Evolutionary conservation across 1,284 basidiomycete genomes (phyloP), one percentile per base, ranked within the genome.

Genomic region (Gymnopus androsaceus): DNA sequence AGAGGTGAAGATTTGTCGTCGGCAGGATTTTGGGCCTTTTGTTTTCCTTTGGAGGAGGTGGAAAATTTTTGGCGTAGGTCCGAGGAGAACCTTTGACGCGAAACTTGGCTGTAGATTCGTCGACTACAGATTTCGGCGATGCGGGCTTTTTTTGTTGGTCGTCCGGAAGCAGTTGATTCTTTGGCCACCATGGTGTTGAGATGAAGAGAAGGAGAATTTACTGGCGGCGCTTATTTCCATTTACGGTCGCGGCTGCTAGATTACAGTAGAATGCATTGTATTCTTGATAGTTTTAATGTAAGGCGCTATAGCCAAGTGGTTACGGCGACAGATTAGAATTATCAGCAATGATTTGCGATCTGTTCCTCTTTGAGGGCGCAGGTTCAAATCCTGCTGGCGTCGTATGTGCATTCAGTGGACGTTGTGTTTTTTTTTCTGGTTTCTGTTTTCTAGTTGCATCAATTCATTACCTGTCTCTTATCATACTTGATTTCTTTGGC

Each of bases 241-340:
- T 38, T 15, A 38, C 14, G 14, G 36, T 17, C 15, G 36, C 14
- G 5, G 33, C 15, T 8, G 33, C 15, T 33, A 14, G 7, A 33
- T 33, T 33, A 14, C 31, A 33, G 31, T 14, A 33, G 7, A 33
- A 7, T 33, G n/a, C n/a, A n/a, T n/a, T n/a, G n/a, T n/a, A n/a
- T n/a, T n/a, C n/a, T n/a, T n/a, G n/a, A n/a, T n/a, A n/a, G n/a
- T n/a, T n/a, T n/a, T n/a, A n/a, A n/a, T n/a, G n/a, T n/a, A n/a
- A 52, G 67, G 67, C 72, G 69, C 69, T 73, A 75, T 78, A 77
- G 76, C 76, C 73, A 77, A 77, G 76, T 77, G 76, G 76, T 78
- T 76, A 75, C 71, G 70, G 74, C 72, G 73, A 72, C 70, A 76
- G 75, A 76, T 77, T 65, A 70, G 70, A 72, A 72, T n/a, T n/a